These are phyloP conservation scores for Stereocaulon alpinum DNA, from an alignment of 495 filamentous ascomycete species.

Conservation along the genomic window DNA sequence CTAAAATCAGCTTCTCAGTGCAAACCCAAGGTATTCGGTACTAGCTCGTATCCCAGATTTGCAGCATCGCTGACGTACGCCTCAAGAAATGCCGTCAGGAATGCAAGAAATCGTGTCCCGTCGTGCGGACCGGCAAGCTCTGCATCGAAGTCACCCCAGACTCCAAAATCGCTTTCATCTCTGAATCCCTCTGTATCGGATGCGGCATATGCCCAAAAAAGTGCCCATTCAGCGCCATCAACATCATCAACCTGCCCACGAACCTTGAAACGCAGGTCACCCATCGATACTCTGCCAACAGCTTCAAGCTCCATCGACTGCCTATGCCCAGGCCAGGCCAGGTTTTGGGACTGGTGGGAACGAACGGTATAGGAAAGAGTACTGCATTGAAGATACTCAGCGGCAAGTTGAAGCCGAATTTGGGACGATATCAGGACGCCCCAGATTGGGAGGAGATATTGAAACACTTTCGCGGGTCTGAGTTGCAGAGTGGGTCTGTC, in stretches of 20 bases:
- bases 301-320: conserved; percentile 96
- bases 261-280: conserved; percentile 97
- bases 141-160: conserved; percentile 87
- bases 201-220: conserved; percentile 99
- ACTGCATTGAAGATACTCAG: conserved; percentile 96
- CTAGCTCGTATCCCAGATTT: not conserved
- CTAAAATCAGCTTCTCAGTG: conserved; percentile 49
- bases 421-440: conserved; percentile 89
- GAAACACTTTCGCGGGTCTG: conserved; percentile 94
- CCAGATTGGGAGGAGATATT: conserved; percentile 99
- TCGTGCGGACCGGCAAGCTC: conserved; percentile 92
- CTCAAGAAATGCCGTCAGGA: conserved; percentile 87
- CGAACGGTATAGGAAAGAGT: conserved; percentile 99
- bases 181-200: conserved; percentile 87
- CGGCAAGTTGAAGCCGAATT: conserved; percentile 95
- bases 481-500: conserved; percentile 70
- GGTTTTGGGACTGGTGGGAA: conserved; percentile 93
- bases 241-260: conserved; percentile 98
- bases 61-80: conserved; percentile 16
- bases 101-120: conserved; percentile 98
- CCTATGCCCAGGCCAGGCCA: conserved; percentile 92
- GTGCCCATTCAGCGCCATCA: conserved; percentile 97
- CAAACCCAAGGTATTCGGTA: conserved; percentile 75
- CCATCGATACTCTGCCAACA: conserved; percentile 97
- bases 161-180: conserved; percentile 96